phyloP scores from a whole-genome alignment of 352 stramenopile species.

The Phytophthora litchii region DNA sequence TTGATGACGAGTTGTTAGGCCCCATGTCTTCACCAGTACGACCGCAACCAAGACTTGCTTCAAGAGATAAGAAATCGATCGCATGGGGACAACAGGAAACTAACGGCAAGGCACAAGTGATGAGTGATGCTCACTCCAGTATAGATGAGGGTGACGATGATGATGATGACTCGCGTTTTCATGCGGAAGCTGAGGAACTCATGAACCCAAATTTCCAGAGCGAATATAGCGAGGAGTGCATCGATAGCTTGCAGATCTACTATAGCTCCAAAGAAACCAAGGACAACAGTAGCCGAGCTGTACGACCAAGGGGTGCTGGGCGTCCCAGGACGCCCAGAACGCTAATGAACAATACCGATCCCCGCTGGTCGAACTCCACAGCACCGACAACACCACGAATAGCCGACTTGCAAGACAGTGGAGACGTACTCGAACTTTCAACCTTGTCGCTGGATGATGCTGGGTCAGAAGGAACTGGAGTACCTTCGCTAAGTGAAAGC shows the following conservation, averaged over 20 bases:
- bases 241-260: constrained; percentile 78
- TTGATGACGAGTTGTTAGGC: constrained; percentile 15
- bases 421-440: constrained; percentile 31
- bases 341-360: not conserved
- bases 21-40: constrained; percentile 7
- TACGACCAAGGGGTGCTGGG: constrained; percentile 2
- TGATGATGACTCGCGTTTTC: constrained; percentile 47
- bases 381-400: constrained; percentile 1
- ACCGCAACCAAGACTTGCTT: constrained; percentile 11
- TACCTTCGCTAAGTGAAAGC: constrained; percentile 55
- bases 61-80: constrained; percentile 8
- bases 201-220: constrained; percentile 85
- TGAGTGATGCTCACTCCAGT: constrained; percentile 12
- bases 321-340: constrained; percentile 1
- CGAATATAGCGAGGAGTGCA: constrained; percentile 82
- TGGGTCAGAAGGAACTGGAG: constrained; percentile 26
- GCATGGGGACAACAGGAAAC: constrained; percentile 22
- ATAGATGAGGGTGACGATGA: constrained; percentile 35
- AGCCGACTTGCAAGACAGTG: constrained; percentile 20
- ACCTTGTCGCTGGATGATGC: constrained; percentile 38
- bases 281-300: constrained; percentile 11
- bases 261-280: constrained; percentile 52
- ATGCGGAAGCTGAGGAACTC: constrained; percentile 63
- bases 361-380: constrained; percentile 11
- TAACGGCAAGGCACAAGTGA: constrained; percentile 9